These are phyloP conservation scores for Blastomyces percursus DNA, from an alignment of 2,329 filamentous ascomycete genomes.

Conservation along the genomic window DNA sequence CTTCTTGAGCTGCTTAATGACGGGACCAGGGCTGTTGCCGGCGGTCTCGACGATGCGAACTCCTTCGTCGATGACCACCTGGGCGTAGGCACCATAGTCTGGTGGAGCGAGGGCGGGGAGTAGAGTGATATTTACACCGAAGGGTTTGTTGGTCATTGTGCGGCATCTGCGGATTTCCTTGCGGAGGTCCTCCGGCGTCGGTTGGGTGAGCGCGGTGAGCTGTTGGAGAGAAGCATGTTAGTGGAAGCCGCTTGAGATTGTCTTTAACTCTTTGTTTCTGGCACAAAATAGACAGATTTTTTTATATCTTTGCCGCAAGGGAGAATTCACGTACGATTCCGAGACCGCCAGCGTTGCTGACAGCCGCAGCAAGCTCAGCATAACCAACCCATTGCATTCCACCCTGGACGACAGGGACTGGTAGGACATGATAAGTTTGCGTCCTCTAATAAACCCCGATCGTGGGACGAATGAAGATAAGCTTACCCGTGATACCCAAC, in stretches of 20 bases:
- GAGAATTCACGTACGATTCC: slow-evolving; percentile 36
- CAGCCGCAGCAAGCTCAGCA: slow-evolving; percentile 43
- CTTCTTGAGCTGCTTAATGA: slow-evolving; percentile 79
- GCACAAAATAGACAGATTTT: background rate
- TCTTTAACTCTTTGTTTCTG: background rate
- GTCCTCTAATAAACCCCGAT: background rate
- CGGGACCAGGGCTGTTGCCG: slow-evolving; percentile 77
- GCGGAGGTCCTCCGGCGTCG: slow-evolving; percentile 79
- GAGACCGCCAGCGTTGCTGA: slow-evolving; percentile 43
- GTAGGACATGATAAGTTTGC: background rate
- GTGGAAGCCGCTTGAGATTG: background rate
- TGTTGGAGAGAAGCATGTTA: slow-evolving; percentile 13
- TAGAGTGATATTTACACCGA: slow-evolving; percentile 91
- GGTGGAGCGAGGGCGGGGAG: slow-evolving; percentile 82
- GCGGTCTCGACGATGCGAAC: slow-evolving; percentile 87
- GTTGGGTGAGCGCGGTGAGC: slow-evolving; percentile 65
- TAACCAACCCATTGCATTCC: slow-evolving; percentile 49
- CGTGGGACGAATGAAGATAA: background rate
- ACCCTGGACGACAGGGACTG: slow-evolving; percentile 41
- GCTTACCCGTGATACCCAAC: slow-evolving; percentile 42
- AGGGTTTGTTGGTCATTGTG: slow-evolving; percentile 52
- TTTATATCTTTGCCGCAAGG: background rate
- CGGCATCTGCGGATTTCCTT: slow-evolving; percentile 85
- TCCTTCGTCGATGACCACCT: slow-evolving; percentile 86
- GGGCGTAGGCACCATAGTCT: slow-evolving; percentile 84